Percentiles rank a stretch among this genome's conserved stretches.
phyloP scores from a whole-genome alignment of 371 early-diverging fungal genomes.

The Rhizopus sp. region DNA sequence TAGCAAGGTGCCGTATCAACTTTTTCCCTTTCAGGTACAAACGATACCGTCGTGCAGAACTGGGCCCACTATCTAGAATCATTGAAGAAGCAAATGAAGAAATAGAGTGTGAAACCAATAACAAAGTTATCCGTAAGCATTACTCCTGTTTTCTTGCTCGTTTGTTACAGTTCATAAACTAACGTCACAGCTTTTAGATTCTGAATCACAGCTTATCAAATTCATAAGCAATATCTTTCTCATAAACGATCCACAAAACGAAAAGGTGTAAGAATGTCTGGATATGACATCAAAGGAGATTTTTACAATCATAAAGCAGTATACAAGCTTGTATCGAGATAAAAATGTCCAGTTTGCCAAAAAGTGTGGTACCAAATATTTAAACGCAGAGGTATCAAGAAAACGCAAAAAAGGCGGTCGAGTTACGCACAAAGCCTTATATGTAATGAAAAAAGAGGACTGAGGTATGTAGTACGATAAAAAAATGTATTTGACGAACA shows the following conservation, averaged over 20 bases:
- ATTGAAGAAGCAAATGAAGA: conserved; percentile 10
- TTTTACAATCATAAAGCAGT: conserved; percentile 6
- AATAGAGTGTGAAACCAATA: conserved; percentile 10
- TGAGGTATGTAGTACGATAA: conserved; percentile 11
- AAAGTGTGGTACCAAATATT: conserved; percentile 9
- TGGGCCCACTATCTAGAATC: conserved; percentile 8
- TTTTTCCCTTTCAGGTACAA: conserved; percentile 13
- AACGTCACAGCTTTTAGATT: conserved; percentile 8
- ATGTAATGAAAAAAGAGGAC: conserved; percentile 6
- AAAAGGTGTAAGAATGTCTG: conserved; percentile 5
- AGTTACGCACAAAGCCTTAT: neutral
- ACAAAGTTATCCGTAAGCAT: conserved; percentile 14
- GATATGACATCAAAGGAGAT: conserved; percentile 7
- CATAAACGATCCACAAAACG: conserved; percentile 6
- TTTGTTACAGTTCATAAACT: conserved; percentile 1
- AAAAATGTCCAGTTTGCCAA: conserved; percentile 6
- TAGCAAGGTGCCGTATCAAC: conserved; percentile 14
- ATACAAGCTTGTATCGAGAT: conserved; percentile 4
- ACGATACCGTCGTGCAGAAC: conserved; percentile 14
- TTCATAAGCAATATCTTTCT: conserved; percentile 9
- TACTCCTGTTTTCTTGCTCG: conserved; percentile 12
- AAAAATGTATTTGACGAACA: conserved; percentile 10
- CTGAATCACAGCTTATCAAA: conserved; percentile 8
- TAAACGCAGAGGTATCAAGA: conserved; percentile 9
- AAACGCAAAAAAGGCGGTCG: conserved; percentile 1